These are phyloP conservation scores for Sporisorium scitamineum DNA, from an alignment of 1,284 basidiomycete species.

Conservation along the genomic window DNA sequence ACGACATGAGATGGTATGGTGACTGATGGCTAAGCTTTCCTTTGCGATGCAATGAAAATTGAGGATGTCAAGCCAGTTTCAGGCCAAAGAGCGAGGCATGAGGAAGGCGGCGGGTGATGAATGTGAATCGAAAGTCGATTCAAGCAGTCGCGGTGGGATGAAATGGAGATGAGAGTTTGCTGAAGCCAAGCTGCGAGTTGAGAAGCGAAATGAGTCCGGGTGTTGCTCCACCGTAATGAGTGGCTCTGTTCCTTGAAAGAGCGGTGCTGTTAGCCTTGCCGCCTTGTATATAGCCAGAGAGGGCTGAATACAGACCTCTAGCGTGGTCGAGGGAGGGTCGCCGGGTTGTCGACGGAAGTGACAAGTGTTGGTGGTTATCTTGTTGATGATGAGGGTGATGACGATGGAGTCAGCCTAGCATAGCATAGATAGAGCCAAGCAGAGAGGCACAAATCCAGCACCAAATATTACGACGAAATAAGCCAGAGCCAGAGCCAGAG, in stretches of 20 bases:
- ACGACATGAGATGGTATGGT: constrained; percentile 16
- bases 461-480: background rate
- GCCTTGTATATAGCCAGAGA: background rate
- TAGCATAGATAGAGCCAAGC: background rate
- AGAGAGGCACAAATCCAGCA: constrained; percentile 3
- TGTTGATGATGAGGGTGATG: background rate
- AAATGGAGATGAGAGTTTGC: background rate
- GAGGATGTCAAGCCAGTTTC: background rate
- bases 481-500: background rate
- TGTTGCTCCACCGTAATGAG: too few relatives aligned
- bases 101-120: background rate
- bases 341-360: background rate
- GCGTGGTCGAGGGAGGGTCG: background rate
- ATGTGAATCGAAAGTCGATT: background rate
- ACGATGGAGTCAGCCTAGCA: background rate
- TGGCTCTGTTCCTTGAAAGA: background rate
- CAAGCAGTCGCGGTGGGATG: background rate
- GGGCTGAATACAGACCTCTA: background rate
- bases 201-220: constrained; percentile 1
- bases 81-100: background rate
- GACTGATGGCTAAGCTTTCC: background rate
- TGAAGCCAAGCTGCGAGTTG: background rate
- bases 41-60: background rate
- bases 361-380: too few relatives aligned
- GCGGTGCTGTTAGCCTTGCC: background rate